These are phyloP conservation scores for Tillandsia fasciculata DNA, from an alignment of 176 grass and related monocot species.

Conservation along the genomic window DNA sequence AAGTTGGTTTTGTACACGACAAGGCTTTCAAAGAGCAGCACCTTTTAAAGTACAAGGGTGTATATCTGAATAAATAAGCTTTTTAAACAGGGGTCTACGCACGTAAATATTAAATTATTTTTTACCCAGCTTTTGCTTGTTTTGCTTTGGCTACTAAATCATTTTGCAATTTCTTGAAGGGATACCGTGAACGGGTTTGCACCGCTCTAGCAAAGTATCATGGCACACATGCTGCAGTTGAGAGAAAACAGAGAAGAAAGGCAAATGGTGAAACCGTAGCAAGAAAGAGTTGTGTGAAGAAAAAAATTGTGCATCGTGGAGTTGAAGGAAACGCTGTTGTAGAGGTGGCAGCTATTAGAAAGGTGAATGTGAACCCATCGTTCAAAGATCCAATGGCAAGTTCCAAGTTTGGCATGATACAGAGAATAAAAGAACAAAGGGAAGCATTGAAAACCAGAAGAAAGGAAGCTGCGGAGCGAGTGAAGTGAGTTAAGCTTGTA, in stretches of 20 bases:
- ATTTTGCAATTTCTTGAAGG: slow-evolving; percentile 2
- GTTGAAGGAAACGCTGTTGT: not conserved
- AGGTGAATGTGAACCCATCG: not conserved
- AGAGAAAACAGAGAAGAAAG: slow-evolving; percentile 15
- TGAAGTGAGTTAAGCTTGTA: slow-evolving; percentile 14
- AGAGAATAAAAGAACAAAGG: slow-evolving; percentile 19
- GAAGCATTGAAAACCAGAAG: slow-evolving; percentile 3
- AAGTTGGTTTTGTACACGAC: too few species aligned
- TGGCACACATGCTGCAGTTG: slow-evolving; percentile 3
- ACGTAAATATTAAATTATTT: too few species aligned
- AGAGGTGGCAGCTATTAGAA: not conserved
- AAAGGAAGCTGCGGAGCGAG: slow-evolving; percentile 6
- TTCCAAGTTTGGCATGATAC: slow-evolving; percentile 19
- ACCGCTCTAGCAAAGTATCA: slow-evolving; percentile 17
- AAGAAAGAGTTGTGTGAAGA: not conserved
- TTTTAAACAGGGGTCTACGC: not conserved
- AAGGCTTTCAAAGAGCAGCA: too few species aligned
- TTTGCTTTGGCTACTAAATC: not conserved
- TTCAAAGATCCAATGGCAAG: slow-evolving; percentile 23
- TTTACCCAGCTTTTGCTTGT: not conserved
- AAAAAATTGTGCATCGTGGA: not conserved
- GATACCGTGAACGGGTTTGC: slow-evolving; percentile 20
- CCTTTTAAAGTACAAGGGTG: too few species aligned
- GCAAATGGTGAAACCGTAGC: not conserved
- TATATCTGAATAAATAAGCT: too few species aligned